Conservation (phyloP, 2,329 filamentous ascomycete genomes). For the Cercospora sp. region DNA sequence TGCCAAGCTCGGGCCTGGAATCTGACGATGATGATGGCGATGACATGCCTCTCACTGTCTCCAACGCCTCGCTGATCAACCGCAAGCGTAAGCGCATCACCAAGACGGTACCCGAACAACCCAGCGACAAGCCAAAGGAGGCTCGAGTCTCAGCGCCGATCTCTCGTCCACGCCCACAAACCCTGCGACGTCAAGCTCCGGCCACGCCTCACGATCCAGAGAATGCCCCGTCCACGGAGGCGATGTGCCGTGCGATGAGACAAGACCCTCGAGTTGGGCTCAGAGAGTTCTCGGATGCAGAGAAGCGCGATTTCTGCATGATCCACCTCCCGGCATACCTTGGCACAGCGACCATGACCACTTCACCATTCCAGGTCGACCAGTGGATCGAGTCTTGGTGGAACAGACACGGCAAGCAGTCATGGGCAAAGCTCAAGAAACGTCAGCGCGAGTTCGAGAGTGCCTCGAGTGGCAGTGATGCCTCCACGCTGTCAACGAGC, state of each 20-base stretch:
- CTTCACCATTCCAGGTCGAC: not conserved
- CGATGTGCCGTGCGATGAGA: not conserved
- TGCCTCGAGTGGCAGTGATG: not conserved
- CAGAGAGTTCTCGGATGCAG: not conserved
- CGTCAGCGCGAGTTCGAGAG: not conserved
- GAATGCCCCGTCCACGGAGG: not conserved
- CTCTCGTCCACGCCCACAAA: not conserved
- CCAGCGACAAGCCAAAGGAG: not conserved
- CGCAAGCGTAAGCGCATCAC: not conserved
- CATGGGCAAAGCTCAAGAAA: not conserved
- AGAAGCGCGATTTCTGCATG: not conserved
- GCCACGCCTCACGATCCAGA: not conserved
- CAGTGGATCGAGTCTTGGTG: conserved; percentile 2
- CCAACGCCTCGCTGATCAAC: conserved; percentile 1
- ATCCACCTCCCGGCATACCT: not conserved
- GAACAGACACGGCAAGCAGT: not conserved
- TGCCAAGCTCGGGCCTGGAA: not conserved
- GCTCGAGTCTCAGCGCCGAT: not conserved
- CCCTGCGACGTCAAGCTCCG: not conserved
- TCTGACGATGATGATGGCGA: not conserved
- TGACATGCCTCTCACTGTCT: not conserved
- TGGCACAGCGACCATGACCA: not conserved
- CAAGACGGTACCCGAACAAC: not conserved
- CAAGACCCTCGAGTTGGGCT: not conserved
- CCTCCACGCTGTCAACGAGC: not conserved